Percentiles rank a stretch among this genome's conserved stretches.
phyloP scores from a whole-genome alignment of 441 rosid genomes.

The Cnidoscolus chayamansa region DNA sequence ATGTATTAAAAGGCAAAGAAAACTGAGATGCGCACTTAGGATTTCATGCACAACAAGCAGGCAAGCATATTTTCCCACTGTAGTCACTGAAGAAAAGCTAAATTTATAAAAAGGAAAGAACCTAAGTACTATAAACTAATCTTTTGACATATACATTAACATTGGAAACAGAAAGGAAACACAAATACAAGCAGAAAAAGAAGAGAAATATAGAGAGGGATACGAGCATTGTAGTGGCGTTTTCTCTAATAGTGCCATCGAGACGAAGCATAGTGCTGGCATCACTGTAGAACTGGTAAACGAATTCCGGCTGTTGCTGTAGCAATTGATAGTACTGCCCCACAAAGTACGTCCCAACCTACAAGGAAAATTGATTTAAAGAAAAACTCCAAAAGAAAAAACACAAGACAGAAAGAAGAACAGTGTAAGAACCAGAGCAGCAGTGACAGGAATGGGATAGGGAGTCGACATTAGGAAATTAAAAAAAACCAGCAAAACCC shows the following conservation, averaged over 20 bases:
- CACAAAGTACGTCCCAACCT: conserved; percentile 92
- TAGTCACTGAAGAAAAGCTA: not conserved
- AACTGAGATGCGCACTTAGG: too few species aligned
- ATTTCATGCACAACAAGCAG: not conserved
- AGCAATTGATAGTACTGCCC: conserved; percentile 77
- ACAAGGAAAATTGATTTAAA: conserved; percentile 11
- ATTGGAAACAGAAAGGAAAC: not conserved
- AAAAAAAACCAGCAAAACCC: conserved; percentile 13
- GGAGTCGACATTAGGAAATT: conserved; percentile 44
- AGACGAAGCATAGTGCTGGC: conserved; percentile 79
- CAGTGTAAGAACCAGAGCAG: conserved; percentile 46
- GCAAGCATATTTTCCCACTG: not conserved
- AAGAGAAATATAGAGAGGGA: conserved; percentile 6
- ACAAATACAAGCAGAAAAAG: not conserved
- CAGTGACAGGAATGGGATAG: conserved; percentile 53
- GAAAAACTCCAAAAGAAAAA: not conserved
- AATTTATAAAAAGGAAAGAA: too few species aligned
- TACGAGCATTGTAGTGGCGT: conserved; percentile 70
- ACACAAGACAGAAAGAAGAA: not conserved
- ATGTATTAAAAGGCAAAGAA: too few species aligned
- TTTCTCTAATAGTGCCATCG: conserved; percentile 53
- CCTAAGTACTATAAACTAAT: too few species aligned
- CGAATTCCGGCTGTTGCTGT: conserved; percentile 71
- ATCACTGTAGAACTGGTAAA: conserved; percentile 76
- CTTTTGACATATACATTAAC: not conserved